These are phyloP conservation scores for Camellia oleifera DNA, from an alignment of 179 eudicot genomes.

Conservation along the genomic window DNA sequence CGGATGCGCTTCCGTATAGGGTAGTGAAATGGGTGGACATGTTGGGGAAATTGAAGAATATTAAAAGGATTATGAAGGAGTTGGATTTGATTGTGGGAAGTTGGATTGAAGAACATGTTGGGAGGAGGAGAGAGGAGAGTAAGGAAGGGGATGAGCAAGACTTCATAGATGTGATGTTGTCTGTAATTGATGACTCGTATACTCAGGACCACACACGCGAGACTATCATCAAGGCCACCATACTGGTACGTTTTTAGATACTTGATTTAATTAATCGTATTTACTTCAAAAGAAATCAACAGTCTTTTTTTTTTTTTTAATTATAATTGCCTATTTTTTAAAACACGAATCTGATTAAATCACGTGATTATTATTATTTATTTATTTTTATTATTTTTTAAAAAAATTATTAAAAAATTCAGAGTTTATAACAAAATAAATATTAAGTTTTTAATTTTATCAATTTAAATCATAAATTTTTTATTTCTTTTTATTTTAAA, in stretches of 20 bases:
- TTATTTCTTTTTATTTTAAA: no score
- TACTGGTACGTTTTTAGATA: slow-evolving; percentile 10
- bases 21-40: slow-evolving; percentile 33
- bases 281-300: no score
- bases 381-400: no score
- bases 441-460: no score
- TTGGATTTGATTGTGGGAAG: slow-evolving; percentile 22
- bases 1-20: slow-evolving; percentile 28
- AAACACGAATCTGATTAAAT: no score
- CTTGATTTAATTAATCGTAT: no score
- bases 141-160: slow-evolving; percentile 7
- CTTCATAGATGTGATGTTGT: slow-evolving; percentile 28
- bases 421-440: no score
- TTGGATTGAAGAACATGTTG: slow-evolving; percentile 31
- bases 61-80: slow-evolving; percentile 21
- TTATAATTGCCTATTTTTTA: no score
- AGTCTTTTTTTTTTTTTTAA: no score
- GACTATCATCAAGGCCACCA: slow-evolving; percentile 16
- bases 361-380: no score
- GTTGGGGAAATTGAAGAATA: slow-evolving; percentile 14
- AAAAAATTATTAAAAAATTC: no score
- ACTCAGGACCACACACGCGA: not conserved
- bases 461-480: no score
- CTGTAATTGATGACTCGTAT: slow-evolving; percentile 8
- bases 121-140: not conserved